Conservation (phyloP, 2,329 filamentous ascomycete species). For the Myriangium duriaei region DNA sequence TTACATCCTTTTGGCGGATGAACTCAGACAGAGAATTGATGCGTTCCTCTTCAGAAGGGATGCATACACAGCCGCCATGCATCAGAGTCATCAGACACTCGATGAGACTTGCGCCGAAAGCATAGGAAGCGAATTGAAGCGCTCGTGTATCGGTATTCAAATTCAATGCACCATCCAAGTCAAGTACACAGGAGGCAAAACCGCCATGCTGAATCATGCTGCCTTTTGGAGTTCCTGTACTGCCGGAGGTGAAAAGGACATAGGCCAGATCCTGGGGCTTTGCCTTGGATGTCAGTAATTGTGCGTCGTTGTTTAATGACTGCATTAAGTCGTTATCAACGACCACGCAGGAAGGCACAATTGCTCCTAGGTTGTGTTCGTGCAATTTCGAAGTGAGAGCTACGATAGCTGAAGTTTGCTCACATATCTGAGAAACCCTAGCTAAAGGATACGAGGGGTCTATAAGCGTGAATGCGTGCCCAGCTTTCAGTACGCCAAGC, state of each 20-base stretch:
- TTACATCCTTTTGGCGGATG: constrained; percentile 24
- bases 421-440: constrained; percentile 9
- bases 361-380: constrained; percentile 7
- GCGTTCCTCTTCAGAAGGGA: constrained; percentile 33
- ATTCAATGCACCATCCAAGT: neutral
- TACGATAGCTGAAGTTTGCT: no score
- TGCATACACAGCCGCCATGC: constrained; percentile 9
- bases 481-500: constrained; percentile 27
- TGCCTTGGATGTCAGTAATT: no score
- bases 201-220: constrained; percentile 6
- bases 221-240: constrained; percentile 8
- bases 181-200: neutral
- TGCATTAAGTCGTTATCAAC: constrained; percentile 16
- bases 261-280: constrained; percentile 6
- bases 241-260: constrained; percentile 14
- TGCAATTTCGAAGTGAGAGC: no score
- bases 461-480: constrained; percentile 24
- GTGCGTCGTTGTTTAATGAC: no score
- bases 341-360: constrained; percentile 1
- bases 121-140: neutral
- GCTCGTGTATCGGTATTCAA: neutral
- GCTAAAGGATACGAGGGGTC: constrained; percentile 19
- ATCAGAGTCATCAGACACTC: neutral
- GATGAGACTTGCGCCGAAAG: neutral
- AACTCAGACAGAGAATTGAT: constrained; percentile 34